Percentiles rank a stretch among this genome's conserved stretches.
Evolutionary conservation across 495 filamentous ascomycete species (phyloP).

Genomic region (Aspergillus bertholletiae): DNA sequence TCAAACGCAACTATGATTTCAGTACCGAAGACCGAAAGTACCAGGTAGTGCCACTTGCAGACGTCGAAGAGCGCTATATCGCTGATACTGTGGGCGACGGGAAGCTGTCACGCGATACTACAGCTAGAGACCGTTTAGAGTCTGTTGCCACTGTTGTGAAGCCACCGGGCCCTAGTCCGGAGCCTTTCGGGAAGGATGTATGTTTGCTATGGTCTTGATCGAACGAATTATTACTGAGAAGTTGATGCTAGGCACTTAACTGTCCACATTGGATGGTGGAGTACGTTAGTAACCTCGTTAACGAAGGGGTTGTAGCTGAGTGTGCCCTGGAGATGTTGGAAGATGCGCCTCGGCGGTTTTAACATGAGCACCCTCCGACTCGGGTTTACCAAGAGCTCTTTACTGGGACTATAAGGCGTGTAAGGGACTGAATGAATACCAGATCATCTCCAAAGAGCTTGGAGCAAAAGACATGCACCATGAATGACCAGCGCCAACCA

Average conservation of each 20-base stretch:
- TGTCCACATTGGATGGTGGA: not conserved
- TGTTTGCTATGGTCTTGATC: not conserved
- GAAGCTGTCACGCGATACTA: slow-evolving; percentile 11
- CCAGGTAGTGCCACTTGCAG: slow-evolving; percentile 16
- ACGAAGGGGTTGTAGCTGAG: not conserved
- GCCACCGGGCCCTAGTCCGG: slow-evolving; percentile 9
- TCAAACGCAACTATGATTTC: slow-evolving; percentile 25
- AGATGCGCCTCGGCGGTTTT: not conserved
- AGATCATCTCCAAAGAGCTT: no score
- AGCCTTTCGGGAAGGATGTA: not conserved
- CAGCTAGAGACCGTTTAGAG: slow-evolving; percentile 20
- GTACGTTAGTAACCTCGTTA: not conserved
- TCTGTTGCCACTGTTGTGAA: slow-evolving; percentile 13
- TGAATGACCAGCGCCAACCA: no score
- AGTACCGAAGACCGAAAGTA: slow-evolving; percentile 5
- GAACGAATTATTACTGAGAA: not conserved
- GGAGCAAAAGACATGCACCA: no score
- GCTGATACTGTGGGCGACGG: slow-evolving; percentile 15
- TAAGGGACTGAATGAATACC: no score
- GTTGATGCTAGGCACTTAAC: not conserved
- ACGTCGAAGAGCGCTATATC: slow-evolving; percentile 17
- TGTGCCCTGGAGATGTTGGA: not conserved
- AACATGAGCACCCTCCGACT: not conserved
- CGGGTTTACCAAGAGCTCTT: no score
- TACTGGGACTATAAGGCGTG: no score